Percentiles rank a stretch among this genome's conserved stretches.
Evolutionary conservation across 2,329 filamentous ascomycete genomes (phyloP).

Genomic region (Colletotrichum sp.): DNA sequence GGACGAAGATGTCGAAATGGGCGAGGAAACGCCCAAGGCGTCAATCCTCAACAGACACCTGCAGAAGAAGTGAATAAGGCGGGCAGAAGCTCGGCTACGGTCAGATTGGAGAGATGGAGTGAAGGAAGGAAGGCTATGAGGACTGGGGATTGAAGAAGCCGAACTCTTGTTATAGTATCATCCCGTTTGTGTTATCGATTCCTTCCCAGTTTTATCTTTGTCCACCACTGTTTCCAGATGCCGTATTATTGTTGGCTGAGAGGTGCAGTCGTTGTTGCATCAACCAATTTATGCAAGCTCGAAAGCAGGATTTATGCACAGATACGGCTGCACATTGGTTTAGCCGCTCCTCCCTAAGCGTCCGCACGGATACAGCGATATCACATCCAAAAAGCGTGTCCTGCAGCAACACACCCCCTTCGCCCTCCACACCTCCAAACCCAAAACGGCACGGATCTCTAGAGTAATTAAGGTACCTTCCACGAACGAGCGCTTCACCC

Average conservation of each 20-base stretch:
- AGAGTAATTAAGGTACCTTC: conserved; percentile 11
- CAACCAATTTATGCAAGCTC: neutral
- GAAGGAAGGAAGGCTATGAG: neutral
- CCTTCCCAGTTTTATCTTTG: neutral
- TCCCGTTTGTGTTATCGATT: neutral
- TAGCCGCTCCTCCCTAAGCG: neutral
- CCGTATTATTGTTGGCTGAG: neutral
- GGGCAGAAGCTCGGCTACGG: neutral
- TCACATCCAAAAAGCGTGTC: neutral
- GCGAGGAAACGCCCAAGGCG: conserved; percentile 10
- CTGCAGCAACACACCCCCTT: conserved; percentile 8
- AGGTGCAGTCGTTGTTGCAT: neutral
- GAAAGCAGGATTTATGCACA: neutral
- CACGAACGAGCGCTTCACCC: conserved; percentile 6
- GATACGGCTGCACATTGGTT: neutral
- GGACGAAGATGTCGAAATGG: neutral
- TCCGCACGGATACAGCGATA: neutral
- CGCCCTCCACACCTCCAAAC: conserved; percentile 14
- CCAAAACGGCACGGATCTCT: conserved; percentile 12
- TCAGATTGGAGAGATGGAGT: neutral
- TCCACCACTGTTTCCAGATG: neutral
- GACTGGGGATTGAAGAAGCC: neutral
- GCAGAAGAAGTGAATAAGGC: neutral
- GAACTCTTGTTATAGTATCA: neutral
- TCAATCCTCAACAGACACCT: conserved; percentile 12